Conservation (phyloP, 768 basidiomycete genomes). For the Favolaschia claudopus region DNA sequence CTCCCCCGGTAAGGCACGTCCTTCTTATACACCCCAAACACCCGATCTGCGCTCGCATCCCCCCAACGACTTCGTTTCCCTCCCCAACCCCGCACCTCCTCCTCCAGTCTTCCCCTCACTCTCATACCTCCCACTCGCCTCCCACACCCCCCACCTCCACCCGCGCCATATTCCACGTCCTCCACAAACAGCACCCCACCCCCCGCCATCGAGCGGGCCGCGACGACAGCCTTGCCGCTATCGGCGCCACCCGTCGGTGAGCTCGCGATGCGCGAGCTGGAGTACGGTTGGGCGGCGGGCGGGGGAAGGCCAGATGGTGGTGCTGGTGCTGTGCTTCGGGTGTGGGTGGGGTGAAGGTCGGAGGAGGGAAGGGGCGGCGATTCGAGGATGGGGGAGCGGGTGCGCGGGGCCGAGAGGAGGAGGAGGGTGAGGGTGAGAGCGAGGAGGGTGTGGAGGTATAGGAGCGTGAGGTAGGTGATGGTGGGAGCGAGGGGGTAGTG, state of each 20-base stretch:
- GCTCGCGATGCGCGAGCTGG: no score
- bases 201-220: neutral
- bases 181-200: slow-evolving; percentile 12
- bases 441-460: slow-evolving; percentile 17
- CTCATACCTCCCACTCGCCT: neutral
- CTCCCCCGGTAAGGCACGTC: slow-evolving; percentile 19
- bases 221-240: slow-evolving; percentile 21
- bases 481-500: slow-evolving; percentile 26
- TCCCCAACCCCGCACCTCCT: neutral
- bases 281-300: no score
- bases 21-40: slow-evolving; percentile 29
- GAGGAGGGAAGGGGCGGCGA: no score
- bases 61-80: slow-evolving; percentile 12
- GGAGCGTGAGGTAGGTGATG: slow-evolving; percentile 10
- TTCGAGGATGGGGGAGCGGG: no score
- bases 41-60: slow-evolving; percentile 8
- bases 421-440: neutral
- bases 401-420: no score
- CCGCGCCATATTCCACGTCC: slow-evolving; percentile 22
- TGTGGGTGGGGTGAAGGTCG: no score
- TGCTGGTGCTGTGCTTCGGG: no score
- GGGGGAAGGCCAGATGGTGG: no score
- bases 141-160: slow-evolving; percentile 27
- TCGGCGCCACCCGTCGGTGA: slow-evolving; percentile 3
- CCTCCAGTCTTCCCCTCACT: neutral